Evolutionary conservation across 2,329 filamentous ascomycete species (phyloP).

Genomic region (Thelonectria discophora): DNA sequence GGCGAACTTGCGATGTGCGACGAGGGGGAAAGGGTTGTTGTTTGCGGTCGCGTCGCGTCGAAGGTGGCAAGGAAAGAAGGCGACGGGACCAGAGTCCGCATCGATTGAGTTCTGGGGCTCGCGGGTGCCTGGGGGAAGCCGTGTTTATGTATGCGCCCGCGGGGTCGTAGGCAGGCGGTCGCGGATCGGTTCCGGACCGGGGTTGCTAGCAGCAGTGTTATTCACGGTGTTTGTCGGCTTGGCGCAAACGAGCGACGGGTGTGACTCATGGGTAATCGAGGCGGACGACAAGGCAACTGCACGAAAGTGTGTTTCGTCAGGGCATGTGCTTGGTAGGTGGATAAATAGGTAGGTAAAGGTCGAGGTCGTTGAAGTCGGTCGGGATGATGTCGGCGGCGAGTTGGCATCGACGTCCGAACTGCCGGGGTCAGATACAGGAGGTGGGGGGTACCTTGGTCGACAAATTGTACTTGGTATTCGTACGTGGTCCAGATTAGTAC

Average conservation of each 20-base stretch:
- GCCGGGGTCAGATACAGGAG: not conserved
- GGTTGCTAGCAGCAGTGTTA: conserved; percentile 4
- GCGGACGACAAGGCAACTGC: conserved; percentile 8
- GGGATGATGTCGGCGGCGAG: conserved; percentile 28
- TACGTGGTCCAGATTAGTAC: not conserved
- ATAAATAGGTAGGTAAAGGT: no score
- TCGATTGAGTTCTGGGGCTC: conserved; percentile 15
- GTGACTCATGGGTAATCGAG: conserved; percentile 16
- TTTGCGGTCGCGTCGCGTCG: conserved; percentile 11
- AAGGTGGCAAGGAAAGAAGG: conserved; percentile 6
- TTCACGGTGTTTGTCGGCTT: conserved; percentile 16
- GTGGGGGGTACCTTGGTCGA: not conserved
- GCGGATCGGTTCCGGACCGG: conserved; percentile 18
- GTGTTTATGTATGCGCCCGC: conserved; percentile 13
- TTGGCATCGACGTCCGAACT: not conserved
- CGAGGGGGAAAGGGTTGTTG: not conserved
- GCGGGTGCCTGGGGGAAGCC: conserved; percentile 12
- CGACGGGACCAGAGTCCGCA: conserved; percentile 16
- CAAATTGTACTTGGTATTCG: not conserved
- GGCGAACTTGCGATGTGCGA: not conserved
- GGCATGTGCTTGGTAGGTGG: conserved; percentile 14
- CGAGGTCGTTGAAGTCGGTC: not conserved
- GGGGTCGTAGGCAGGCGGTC: conserved; percentile 11
- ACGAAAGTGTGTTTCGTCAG: not conserved
- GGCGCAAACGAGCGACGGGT: conserved; percentile 1